phyloP scores from a whole-genome alignment of 495 filamentous ascomycete genomes.

The Lasiosphaeriaceae sp. region DNA sequence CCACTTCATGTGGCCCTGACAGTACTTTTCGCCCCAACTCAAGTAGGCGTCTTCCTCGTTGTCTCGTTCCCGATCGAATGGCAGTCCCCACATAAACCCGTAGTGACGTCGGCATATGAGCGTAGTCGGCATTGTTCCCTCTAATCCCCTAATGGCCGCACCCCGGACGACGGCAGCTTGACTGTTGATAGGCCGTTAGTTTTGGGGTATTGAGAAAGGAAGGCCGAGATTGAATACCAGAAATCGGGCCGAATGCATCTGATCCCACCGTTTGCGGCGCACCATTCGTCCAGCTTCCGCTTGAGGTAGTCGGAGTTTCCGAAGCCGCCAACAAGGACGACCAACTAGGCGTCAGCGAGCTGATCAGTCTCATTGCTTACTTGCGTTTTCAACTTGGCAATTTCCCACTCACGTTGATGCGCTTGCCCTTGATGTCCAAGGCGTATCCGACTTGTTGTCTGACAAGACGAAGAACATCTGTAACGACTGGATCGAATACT shows the following conservation, averaged over 20 bases:
- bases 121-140: not conserved
- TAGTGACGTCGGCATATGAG: not conserved
- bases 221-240: not conserved
- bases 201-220: not conserved
- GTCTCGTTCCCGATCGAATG: not conserved
- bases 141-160: not conserved
- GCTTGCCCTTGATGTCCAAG: not conserved
- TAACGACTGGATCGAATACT: not conserved
- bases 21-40: not conserved
- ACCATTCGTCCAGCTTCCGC: not conserved
- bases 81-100: not conserved
- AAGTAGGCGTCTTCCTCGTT: not conserved
- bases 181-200: not conserved
- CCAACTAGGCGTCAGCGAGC: not conserved
- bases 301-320: not conserved
- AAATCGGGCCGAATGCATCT: not conserved
- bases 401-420: not conserved
- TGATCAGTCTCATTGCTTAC: not conserved
- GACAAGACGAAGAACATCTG: not conserved
- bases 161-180: not conserved
- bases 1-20: not conserved
- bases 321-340: not conserved
- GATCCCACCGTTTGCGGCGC: not conserved
- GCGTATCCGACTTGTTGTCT: not conserved
- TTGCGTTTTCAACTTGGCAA: not conserved